Percentiles rank a stretch among this genome's conserved stretches.
Conservation (phyloP, 1,284 basidiomycete genomes). For the Schizophyllum commune region DNA sequence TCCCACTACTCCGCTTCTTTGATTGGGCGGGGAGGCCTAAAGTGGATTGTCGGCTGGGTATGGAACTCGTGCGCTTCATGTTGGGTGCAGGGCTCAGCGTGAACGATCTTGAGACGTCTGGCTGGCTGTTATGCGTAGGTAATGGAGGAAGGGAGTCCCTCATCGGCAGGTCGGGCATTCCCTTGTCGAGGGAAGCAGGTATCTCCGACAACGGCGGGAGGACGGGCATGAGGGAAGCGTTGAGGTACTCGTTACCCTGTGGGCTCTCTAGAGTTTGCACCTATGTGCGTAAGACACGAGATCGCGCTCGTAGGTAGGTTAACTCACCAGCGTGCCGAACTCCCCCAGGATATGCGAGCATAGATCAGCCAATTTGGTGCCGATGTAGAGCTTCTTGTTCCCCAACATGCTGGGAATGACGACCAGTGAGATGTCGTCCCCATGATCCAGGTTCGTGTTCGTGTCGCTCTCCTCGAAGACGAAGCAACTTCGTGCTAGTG, state of each 20-base stretch:
- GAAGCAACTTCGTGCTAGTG: slow-evolving; percentile 69
- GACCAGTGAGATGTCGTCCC: slow-evolving; percentile 52
- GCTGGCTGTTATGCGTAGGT: slow-evolving; percentile 46
- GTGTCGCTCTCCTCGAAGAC: slow-evolving; percentile 72
- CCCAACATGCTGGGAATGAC: slow-evolving; percentile 74
- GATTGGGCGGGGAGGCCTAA: slow-evolving; percentile 29
- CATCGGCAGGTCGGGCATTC: slow-evolving; percentile 18
- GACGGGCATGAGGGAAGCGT: slow-evolving; percentile 51
- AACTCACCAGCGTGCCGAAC: slow-evolving; percentile 68
- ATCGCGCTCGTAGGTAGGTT: slow-evolving; percentile 10
- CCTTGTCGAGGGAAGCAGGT: slow-evolving; percentile 43
- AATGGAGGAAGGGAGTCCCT: slow-evolving; percentile 35
- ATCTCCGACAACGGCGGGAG: slow-evolving; percentile 54
- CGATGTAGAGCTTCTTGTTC: slow-evolving; percentile 67
- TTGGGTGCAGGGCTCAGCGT: slow-evolving; percentile 33
- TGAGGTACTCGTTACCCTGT: slow-evolving; percentile 69
- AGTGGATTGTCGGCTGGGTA: slow-evolving; percentile 41
- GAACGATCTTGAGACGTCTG: slow-evolving; percentile 41
- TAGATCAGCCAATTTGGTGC: slow-evolving; percentile 78
- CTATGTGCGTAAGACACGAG: slow-evolving; percentile 27
- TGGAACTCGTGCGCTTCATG: slow-evolving; percentile 42
- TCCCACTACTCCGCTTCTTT: slow-evolving; percentile 54
- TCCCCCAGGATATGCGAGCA: slow-evolving; percentile 80
- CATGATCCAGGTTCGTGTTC: slow-evolving; percentile 44
- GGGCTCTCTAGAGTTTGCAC: slow-evolving; percentile 61